Percentiles rank a stretch among this genome's conserved stretches.
phyloP scores from a whole-genome alignment of 352 stramenopile genomes.

The Peronospora destructor region DNA sequence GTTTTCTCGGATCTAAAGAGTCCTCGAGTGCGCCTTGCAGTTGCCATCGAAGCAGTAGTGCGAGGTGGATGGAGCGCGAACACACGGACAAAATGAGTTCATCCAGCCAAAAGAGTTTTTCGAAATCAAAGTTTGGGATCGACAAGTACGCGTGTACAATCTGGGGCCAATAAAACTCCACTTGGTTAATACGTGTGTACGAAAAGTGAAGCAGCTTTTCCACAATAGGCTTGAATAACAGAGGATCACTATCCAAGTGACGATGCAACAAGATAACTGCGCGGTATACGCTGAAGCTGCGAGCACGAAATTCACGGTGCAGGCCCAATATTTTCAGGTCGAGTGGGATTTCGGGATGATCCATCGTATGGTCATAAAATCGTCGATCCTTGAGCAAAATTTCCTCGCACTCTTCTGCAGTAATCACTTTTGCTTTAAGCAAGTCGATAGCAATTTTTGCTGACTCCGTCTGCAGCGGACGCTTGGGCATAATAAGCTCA shows the following conservation, averaged over 20 bases:
- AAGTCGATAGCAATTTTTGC: conserved; percentile 85
- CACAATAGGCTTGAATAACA: conserved; percentile 84
- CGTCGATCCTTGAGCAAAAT: conserved; percentile 75
- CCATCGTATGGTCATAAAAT: conserved; percentile 78
- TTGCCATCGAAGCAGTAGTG: conserved; percentile 79
- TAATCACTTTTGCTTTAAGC: conserved; percentile 77
- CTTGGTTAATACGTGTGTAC: conserved; percentile 85
- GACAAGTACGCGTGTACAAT: conserved; percentile 86
- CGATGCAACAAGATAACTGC: conserved; percentile 82
- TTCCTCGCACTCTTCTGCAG: conserved; percentile 81
- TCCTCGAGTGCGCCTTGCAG: conserved; percentile 83
- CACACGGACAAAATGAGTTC: conserved; percentile 85
- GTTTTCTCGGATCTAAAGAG: conserved; percentile 66
- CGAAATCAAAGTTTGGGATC: conserved; percentile 85
- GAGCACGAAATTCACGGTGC: conserved; percentile 80
- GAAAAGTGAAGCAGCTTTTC: conserved; percentile 81
- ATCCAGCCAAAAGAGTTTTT: conserved; percentile 87
- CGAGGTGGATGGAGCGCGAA: conserved; percentile 80
- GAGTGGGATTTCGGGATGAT: conserved; percentile 79
- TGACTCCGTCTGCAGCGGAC: conserved; percentile 67
- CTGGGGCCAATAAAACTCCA: conserved; percentile 90
- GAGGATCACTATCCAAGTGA: conserved; percentile 75
- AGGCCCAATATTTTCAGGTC: conserved; percentile 81
- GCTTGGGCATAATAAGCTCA: conserved; percentile 85
- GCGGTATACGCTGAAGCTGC: conserved; percentile 75